Evolutionary conservation across 1,139 yeast species (phyloP).

Genomic region (Saccharomyces hybrid): DNA sequence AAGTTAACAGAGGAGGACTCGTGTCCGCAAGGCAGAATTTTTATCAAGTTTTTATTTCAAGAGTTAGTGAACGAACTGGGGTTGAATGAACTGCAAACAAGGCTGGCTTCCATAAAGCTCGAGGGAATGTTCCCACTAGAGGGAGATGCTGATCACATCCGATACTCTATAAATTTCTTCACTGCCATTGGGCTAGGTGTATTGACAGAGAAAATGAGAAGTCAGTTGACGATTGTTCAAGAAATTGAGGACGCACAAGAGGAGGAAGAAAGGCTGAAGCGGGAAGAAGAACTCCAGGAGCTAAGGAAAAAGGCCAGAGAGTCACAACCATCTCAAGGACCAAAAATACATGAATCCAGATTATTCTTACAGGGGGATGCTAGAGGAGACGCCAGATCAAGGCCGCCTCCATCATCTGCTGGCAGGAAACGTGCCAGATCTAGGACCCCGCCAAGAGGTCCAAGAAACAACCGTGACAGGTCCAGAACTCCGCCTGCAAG

Average conservation of each 20-base stretch:
- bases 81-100: constrained; percentile 38
- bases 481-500: constrained; percentile 10
- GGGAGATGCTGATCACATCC: constrained; percentile 46
- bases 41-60: constrained; percentile 71
- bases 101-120: constrained; percentile 45
- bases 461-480: constrained; percentile 10
- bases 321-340: background rate
- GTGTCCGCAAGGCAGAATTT: constrained; percentile 72
- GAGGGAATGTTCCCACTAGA: constrained; percentile 40
- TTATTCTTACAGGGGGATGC: background rate
- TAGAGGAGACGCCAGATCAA: constrained; percentile 4
- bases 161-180: constrained; percentile 83
- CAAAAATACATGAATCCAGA: background rate
- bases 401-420: constrained; percentile 8
- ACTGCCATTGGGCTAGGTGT: constrained; percentile 88
- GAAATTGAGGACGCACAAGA: constrained; percentile 7
- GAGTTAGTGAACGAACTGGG: constrained; percentile 80
- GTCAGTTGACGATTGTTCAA: constrained; percentile 32
- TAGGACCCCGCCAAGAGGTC: constrained; percentile 17
- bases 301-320: constrained; percentile 1
- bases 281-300: constrained; percentile 6
- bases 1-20: constrained; percentile 65
- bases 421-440: constrained; percentile 12
- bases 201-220: constrained; percentile 77
- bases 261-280: constrained; percentile 4